phyloP scores from a whole-genome alignment of 441 rosid species.

The Manihot esculenta region DNA sequence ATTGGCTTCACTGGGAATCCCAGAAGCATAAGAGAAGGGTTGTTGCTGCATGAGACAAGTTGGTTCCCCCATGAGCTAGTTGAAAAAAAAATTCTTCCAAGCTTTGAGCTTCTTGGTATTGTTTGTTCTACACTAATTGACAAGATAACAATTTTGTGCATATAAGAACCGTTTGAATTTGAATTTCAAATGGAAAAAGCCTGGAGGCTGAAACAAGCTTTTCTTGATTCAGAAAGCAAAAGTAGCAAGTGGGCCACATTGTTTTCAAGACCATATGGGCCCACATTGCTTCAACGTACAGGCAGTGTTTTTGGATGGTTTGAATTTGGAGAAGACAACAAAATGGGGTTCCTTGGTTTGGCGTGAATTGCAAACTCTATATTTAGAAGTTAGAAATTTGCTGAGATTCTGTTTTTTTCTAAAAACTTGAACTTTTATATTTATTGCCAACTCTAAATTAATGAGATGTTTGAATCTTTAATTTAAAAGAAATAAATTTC shows the following conservation, averaged over 20 bases:
- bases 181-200: conserved; percentile 38
- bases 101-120: conserved; percentile 16
- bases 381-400: too few species aligned
- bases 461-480: too few species aligned
- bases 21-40: conserved; percentile 77
- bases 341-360: too few species aligned
- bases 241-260: too few species aligned
- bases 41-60: conserved; percentile 54
- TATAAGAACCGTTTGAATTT: conserved; percentile 34
- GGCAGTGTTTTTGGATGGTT: neutral
- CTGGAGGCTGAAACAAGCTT: conserved; percentile 4
- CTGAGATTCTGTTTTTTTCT: too few species aligned
- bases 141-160: neutral
- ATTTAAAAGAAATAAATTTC: too few species aligned
- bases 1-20: conserved; percentile 42
- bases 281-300: conserved; percentile 18
- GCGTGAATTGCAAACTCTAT: too few species aligned
- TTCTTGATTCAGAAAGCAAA: conserved; percentile 14
- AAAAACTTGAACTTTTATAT: too few species aligned
- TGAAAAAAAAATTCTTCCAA: conserved; percentile 23
- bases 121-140: conserved; percentile 12
- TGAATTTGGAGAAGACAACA: conserved; percentile 22
- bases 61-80: conserved; percentile 59
- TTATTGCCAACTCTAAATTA: too few species aligned
- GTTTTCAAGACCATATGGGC: conserved; percentile 13